Evolutionary conservation across 2,329 filamentous ascomycete genomes (phyloP).

Genomic region (Penicillium sp.): DNA sequence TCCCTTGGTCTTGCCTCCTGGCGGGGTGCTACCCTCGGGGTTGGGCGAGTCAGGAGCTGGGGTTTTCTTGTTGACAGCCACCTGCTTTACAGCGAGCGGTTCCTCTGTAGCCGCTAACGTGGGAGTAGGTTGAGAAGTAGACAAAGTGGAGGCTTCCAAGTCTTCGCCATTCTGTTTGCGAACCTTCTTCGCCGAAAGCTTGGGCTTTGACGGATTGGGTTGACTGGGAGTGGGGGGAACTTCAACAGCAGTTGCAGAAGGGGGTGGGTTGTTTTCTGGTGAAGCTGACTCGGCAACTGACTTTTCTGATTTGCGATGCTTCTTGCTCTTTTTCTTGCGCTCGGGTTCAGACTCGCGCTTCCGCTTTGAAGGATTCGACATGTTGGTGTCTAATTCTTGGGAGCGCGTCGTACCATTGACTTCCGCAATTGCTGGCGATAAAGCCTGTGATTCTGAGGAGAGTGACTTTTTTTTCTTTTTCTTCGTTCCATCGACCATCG

Average conservation of each 20-base stretch:
- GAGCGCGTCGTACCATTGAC: neutral
- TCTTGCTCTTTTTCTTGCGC: slow-evolving; percentile 4
- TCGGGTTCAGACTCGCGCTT: slow-evolving; percentile 21
- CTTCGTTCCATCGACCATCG: neutral
- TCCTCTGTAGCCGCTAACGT: neutral
- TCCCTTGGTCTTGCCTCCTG: neutral
- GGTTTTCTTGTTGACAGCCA: neutral
- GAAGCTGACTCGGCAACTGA: neutral
- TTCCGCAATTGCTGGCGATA: neutral
- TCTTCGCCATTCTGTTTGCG: neutral
- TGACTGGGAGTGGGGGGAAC: neutral
- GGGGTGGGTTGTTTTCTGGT: neutral
- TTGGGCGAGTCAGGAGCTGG: neutral
- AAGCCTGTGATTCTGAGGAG: neutral
- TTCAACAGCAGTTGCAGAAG: neutral
- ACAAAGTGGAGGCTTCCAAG: neutral
- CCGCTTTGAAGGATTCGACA: slow-evolving; percentile 23
- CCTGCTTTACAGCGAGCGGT: neutral
- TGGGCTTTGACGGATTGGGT: neutral
- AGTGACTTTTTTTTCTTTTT: slow-evolving; percentile 8
- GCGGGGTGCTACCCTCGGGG: neutral
- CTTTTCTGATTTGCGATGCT: slow-evolving; percentile 1
- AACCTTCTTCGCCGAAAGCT: neutral
- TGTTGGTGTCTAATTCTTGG: slow-evolving; percentile 1
- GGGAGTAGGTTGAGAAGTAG: neutral